phyloP scores from a whole-genome alignment of 345 rosid species.

The Eucalyptus sp. region DNA sequence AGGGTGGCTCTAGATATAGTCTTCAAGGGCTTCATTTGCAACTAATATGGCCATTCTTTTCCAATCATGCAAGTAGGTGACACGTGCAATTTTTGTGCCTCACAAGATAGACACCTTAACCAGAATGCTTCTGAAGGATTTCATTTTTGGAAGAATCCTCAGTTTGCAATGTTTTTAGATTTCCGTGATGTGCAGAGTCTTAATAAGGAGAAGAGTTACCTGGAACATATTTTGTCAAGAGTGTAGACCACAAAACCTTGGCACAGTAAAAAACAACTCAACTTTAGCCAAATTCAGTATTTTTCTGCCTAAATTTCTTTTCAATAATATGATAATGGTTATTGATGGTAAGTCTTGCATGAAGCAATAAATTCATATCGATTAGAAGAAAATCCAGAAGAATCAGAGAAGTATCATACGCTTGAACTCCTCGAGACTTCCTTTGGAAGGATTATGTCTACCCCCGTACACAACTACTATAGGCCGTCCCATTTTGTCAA shows the following conservation, averaged over 20 bases:
- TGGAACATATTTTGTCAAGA: constrained; percentile 60
- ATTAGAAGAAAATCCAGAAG: background rate
- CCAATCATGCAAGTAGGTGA: background rate
- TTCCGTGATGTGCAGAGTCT: background rate
- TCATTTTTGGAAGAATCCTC: background rate
- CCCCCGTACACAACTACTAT: constrained; percentile 38
- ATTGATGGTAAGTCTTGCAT: background rate
- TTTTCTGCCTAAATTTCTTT: background rate
- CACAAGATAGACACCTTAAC: background rate
- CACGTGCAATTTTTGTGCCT: background rate
- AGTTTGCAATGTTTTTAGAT: background rate
- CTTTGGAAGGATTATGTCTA: constrained; percentile 58
- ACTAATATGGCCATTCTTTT: background rate
- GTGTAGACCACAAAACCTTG: constrained; percentile 59
- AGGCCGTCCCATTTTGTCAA: constrained; percentile 69
- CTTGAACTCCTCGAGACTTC: constrained; percentile 63
- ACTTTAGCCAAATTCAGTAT: background rate
- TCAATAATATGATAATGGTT: background rate
- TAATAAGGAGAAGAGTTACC: constrained; percentile 14
- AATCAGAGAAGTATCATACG: constrained; percentile 22
- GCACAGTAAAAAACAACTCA: background rate
- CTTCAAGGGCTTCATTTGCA: background rate
- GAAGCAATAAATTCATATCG: background rate
- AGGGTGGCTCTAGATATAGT: background rate
- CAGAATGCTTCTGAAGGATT: background rate